Evolutionary conservation across 306 rosid genomes (phyloP).

Genomic region (Dalbergia oliveri): DNA sequence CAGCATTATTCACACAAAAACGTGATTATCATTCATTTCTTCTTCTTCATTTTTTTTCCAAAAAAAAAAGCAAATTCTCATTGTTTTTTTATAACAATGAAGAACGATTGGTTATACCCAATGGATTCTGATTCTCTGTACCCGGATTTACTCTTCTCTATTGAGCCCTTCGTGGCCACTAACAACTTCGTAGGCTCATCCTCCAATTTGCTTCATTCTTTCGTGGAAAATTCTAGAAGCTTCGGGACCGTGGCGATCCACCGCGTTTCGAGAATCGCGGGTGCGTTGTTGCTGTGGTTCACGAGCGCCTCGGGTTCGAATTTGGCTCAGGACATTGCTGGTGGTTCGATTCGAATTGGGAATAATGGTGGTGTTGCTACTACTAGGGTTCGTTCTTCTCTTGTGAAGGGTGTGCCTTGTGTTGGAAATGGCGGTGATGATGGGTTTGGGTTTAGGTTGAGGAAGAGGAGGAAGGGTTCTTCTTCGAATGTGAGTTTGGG

Average conservation of each 20-base stretch:
- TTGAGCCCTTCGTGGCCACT: constrained; percentile 60
- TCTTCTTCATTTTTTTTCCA: no score
- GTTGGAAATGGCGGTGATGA: constrained; percentile 10
- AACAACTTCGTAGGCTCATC: constrained; percentile 46
- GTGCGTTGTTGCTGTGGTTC: constrained; percentile 63
- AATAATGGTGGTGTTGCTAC: background rate
- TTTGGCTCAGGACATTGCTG: constrained; percentile 52
- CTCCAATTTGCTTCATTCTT: constrained; percentile 58
- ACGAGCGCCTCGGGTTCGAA: constrained; percentile 57
- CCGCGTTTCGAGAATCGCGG: constrained; percentile 69
- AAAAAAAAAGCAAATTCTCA: no score
- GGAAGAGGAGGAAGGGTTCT: constrained; percentile 52
- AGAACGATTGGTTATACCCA: constrained; percentile 69
- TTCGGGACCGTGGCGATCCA: constrained; percentile 62
- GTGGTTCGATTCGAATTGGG: constrained; percentile 38
- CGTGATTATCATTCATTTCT: background rate
- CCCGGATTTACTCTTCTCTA: constrained; percentile 58
- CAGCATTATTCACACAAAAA: background rate
- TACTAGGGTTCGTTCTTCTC: constrained; percentile 7
- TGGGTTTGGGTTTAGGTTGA: constrained; percentile 59
- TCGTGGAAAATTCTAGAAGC: constrained; percentile 59
- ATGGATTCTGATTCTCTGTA: constrained; percentile 69
- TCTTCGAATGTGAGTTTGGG: constrained; percentile 47
- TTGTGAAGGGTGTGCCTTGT: constrained; percentile 52
- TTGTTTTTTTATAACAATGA: constrained; percentile 47